Evolutionary conservation across 345 rosid genomes (phyloP).

Genomic region (Pelargonium nanum): DNA sequence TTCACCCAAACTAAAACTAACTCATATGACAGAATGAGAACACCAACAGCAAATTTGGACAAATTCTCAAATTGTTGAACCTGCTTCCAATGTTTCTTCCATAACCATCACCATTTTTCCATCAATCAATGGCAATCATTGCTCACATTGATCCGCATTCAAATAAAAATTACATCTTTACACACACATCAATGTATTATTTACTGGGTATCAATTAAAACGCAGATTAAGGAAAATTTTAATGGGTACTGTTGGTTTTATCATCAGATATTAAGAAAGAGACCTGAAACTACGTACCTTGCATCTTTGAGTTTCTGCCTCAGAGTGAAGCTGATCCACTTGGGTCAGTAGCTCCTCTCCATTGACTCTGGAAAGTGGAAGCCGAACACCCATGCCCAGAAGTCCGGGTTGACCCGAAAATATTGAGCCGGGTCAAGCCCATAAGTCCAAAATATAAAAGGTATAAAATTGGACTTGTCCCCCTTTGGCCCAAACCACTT

Average conservation of each 20-base stretch:
- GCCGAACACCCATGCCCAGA: conserved; percentile 25
- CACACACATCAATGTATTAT: background rate
- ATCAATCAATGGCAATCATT: background rate
- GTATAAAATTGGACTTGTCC: no score
- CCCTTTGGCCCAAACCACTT: no score
- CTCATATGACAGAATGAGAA: no score
- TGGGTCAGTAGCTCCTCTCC: conserved; percentile 54
- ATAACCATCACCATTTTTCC: background rate
- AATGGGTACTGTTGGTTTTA: background rate
- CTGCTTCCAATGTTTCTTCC: background rate
- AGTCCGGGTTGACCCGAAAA: background rate
- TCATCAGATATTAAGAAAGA: background rate
- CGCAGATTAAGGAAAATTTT: background rate
- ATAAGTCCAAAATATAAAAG: no score
- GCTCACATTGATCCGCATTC: background rate
- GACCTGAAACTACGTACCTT: conserved; percentile 32
- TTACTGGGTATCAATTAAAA: background rate
- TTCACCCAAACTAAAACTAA: no score
- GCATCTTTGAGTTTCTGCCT: conserved; percentile 54
- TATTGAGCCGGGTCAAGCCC: background rate
- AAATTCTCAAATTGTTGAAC: background rate
- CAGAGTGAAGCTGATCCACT: conserved; percentile 66
- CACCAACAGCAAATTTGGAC: no score
- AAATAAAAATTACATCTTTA: background rate
- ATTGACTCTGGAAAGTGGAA: conserved; percentile 12